A percentile compares a stretch with the other conserved stretches of the same genome.
Evolutionary conservation across 2,329 filamentous ascomycete species (phyloP).

Genomic region (Colletotrichum neosansevieriae): DNA sequence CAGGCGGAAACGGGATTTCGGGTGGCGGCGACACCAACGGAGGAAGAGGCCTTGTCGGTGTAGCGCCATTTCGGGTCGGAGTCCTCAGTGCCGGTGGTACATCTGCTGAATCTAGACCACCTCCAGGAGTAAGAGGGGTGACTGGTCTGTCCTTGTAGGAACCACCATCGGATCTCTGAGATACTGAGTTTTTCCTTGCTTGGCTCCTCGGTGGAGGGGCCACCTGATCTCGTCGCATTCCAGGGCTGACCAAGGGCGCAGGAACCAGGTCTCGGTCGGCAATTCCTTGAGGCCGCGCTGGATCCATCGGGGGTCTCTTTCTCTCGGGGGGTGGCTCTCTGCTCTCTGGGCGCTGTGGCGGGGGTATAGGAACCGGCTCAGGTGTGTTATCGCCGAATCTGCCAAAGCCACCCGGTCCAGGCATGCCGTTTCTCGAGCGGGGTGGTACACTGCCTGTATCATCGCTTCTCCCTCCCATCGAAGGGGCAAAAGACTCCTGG

Average conservation of each 20-base stretch:
- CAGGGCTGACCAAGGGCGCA: conserved; percentile 67
- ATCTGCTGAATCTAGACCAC: conserved; percentile 9
- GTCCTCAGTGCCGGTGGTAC: conserved; percentile 29
- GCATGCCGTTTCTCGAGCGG: conserved; percentile 64
- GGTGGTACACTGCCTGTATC: conserved; percentile 64
- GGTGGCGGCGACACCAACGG: conserved; percentile 25
- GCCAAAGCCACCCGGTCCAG: conserved; percentile 53
- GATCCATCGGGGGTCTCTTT: conserved; percentile 75
- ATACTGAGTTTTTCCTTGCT: conserved; percentile 59
- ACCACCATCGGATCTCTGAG: conserved; percentile 48
- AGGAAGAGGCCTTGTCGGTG: conserved; percentile 26
- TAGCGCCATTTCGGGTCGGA: conserved; percentile 31
- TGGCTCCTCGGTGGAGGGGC: conserved; percentile 65
- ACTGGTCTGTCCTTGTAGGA: conserved; percentile 51
- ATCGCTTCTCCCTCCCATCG: conserved; percentile 61
- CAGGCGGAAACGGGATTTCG: conserved; percentile 28
- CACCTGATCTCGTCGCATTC: conserved; percentile 57
- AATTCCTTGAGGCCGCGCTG: conserved; percentile 61
- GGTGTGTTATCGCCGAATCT: conserved; percentile 48
- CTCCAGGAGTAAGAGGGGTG: conserved; percentile 38
- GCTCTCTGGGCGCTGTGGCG: conserved; percentile 44
- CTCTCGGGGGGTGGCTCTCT: conserved; percentile 69
- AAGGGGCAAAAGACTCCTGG: conserved; percentile 67
- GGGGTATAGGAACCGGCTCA: conserved; percentile 44
- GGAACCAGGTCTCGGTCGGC: conserved; percentile 67